Percentiles rank a stretch among this genome's conserved stretches.
Evolutionary conservation across 2,329 filamentous ascomycete species (phyloP).

Genomic region (Chaetothyriales sp.): DNA sequence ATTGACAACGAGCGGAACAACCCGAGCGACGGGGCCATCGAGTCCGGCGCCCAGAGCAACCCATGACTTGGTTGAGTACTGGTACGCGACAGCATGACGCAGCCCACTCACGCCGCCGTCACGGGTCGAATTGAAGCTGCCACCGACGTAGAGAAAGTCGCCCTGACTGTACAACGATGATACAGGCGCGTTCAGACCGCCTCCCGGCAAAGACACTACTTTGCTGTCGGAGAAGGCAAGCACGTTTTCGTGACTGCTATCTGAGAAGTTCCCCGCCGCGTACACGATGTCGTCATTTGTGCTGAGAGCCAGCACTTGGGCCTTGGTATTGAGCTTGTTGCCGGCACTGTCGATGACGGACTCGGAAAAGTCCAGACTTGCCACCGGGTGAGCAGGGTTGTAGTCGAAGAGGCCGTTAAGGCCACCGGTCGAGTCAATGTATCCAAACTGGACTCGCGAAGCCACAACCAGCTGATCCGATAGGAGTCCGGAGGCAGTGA

Average conservation of each 20-base stretch:
- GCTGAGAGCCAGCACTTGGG: constrained; percentile 56
- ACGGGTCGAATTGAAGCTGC: constrained; percentile 64
- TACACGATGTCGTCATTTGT: constrained; percentile 53
- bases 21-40: constrained; percentile 58
- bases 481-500: constrained; percentile 56
- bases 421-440: constrained; percentile 51
- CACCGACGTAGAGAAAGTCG: constrained; percentile 63
- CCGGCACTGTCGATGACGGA: constrained; percentile 69
- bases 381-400: constrained; percentile 49
- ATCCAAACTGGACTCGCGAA: constrained; percentile 65
- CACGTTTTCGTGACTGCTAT: constrained; percentile 56
- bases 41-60: constrained; percentile 70
- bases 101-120: constrained; percentile 37
- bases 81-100: constrained; percentile 63
- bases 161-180: constrained; percentile 54
- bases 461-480: constrained; percentile 63
- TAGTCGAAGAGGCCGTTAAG: constrained; percentile 88
- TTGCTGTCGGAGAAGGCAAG: constrained; percentile 56
- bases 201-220: constrained; percentile 48
- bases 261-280: constrained; percentile 74
- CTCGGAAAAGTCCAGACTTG: constrained; percentile 48
- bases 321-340: constrained; percentile 51
- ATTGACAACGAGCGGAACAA: constrained; percentile 70
- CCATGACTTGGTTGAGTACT: constrained; percentile 58
- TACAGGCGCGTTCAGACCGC: constrained; percentile 72